Conservation (phyloP, 805 yeast genomes). For the Yamadazyma akitaensis region DNA sequence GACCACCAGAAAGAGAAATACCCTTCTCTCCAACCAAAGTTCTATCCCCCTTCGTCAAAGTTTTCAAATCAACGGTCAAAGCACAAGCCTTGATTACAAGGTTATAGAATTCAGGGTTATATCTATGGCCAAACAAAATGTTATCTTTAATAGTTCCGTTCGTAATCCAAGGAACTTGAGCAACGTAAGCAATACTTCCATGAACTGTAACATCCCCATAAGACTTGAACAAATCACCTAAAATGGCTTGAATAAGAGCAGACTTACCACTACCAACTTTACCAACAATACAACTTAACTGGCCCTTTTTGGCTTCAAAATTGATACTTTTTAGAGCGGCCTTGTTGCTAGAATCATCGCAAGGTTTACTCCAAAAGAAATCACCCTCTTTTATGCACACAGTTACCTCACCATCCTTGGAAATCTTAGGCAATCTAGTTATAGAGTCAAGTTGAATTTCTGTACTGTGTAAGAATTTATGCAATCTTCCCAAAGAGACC, state of each 20-base stretch:
- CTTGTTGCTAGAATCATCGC: slow-evolving; percentile 48
- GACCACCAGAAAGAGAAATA: slow-evolving; percentile 94
- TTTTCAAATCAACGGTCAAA: slow-evolving; percentile 68
- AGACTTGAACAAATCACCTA: slow-evolving; percentile 79
- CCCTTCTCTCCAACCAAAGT: slow-evolving; percentile 98
- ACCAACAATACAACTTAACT: slow-evolving; percentile 82
- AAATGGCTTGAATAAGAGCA: slow-evolving; percentile 69
- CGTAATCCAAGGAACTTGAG: slow-evolving; percentile 96
- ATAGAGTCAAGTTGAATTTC: slow-evolving; percentile 83
- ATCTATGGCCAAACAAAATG: slow-evolving; percentile 83
- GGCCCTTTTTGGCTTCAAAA: slow-evolving; percentile 66
- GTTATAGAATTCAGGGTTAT: slow-evolving; percentile 76
- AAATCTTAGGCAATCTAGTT: slow-evolving; percentile 46
- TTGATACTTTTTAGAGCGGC: slow-evolving; percentile 65
- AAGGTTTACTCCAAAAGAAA: slow-evolving; percentile 74
- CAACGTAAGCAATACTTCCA: slow-evolving; percentile 84
- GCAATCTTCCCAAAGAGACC: slow-evolving; percentile 74
- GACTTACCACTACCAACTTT: slow-evolving; percentile 90
- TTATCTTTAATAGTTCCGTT: slow-evolving; percentile 91
- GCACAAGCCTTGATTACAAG: slow-evolving; percentile 88
- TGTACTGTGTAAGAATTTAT: slow-evolving; percentile 64
- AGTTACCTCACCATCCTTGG: slow-evolving; percentile 63
- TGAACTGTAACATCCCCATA: slow-evolving; percentile 68
- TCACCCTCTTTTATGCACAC: slow-evolving; percentile 63
- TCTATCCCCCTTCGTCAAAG: slow-evolving; percentile 82